These are phyloP conservation scores for Triticum urartu DNA, from an alignment of 176 grass and related monocot genomes.

Conservation along the genomic window DNA sequence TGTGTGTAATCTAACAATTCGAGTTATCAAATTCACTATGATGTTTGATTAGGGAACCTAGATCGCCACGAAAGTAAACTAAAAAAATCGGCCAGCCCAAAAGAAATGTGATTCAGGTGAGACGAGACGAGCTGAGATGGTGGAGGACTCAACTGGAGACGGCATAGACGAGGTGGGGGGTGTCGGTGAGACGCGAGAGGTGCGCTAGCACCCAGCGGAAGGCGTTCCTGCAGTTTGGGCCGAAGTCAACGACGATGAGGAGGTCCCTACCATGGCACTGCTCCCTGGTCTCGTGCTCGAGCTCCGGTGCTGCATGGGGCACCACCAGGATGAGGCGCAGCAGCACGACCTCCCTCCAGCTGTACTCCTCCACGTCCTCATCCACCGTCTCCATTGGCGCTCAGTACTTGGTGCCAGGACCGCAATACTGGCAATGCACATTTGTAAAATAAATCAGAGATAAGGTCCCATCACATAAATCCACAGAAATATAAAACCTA, in stretches of 20 bases:
- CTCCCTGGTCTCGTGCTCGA: conserved; percentile 84
- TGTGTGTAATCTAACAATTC: conserved; percentile 6
- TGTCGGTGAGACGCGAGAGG: conserved; percentile 77
- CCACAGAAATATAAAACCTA: too few relatives aligned
- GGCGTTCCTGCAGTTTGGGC: conserved; percentile 79
- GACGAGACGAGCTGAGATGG: neutral
- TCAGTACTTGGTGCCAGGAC: too few relatives aligned
- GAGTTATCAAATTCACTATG: neutral
- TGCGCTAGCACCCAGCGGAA: conserved; percentile 80
- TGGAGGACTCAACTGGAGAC: conserved; percentile 55
- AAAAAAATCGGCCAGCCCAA: neutral
- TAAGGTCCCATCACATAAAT: too few relatives aligned
- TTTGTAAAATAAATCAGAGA: too few relatives aligned
- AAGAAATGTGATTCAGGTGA: neutral
- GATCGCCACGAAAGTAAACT: neutral
- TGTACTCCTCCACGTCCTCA: conserved; percentile 76
- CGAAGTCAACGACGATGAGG: conserved; percentile 77
- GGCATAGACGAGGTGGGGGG: conserved; percentile 73
- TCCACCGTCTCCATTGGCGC: conserved; percentile 57
- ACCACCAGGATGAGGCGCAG: conserved; percentile 65
- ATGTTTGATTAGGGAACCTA: neutral
- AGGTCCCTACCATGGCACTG: conserved; percentile 66
- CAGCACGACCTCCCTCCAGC: conserved; percentile 78
- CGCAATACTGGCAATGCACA: too few relatives aligned
- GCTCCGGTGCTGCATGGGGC: conserved; percentile 41